Evolutionary conservation across 768 basidiomycete genomes (phyloP), one percentile per base, ranked within the genome.

Genomic region (Suillus cothurnatus): DNA sequence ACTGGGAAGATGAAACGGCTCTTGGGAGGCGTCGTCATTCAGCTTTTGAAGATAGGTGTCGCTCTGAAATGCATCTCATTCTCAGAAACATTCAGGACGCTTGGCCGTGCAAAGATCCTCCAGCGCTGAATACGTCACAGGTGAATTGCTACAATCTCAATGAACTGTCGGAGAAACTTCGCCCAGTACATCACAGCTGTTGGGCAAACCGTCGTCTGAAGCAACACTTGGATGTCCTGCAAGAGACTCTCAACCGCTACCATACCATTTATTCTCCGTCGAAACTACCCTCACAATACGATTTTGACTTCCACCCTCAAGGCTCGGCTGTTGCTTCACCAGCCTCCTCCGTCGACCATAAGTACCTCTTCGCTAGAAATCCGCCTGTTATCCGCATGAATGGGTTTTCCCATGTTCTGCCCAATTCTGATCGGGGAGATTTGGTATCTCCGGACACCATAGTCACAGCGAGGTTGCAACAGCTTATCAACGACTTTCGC

Each of bases 401-500:
- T 21, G 1, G 52, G 52, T 21, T 19, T 32, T 21, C 2, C 19
- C 7, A 8, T n/a, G 11, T 6, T 47, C 67, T 15, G 31, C 39
- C 8, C 14, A 6, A 5, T 41, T 38, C 7, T 15, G 5, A 6
- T 14, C 32, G 3, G 34, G 56, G 1, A 21, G 9, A 21, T 32
- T 32, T 53, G 31, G 19, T 32, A 21, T 50, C 61, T 31, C 6
- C 53, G 6, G 50, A 47, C 0, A 34, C 11, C 12, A 31, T 63
- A 8, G 6, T 23, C 50, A 23, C 41, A 15, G 34, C 14, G 6
- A 32, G 52, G 8, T 49, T 73, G 31, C 47, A 53, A 19, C 60
- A 38, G 28, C 55, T 73, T 1, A 61, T 72, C n/a, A 5, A 50
- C 3, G 45, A 47, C 0, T 58, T 64, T 4, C 47, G 61, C n/a